Evolutionary conservation across 192 early-diverging fungal genomes (phyloP), one percentile per base, ranked within the genome.

Genomic region (Backusella mclennaniae): DNA sequence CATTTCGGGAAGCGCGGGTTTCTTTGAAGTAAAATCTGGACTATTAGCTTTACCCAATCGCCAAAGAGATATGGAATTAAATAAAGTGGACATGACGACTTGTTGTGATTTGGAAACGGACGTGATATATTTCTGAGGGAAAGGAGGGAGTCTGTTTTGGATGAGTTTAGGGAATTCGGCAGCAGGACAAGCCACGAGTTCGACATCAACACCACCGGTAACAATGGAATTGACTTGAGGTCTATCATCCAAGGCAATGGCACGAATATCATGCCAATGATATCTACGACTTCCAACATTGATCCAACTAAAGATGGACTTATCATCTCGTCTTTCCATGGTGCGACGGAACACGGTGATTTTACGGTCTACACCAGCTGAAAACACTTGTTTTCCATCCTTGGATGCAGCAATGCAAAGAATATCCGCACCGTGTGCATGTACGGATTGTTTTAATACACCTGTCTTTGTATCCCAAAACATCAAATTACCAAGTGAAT

Each of bases 211-310:
- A 74, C 96, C 96, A 63, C 96, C 97, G 49, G 95, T 92, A 44
- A 97, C 90, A 46, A 99, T 78, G 11, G 91, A 80, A 36, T 94
- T 90, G 36, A 89, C 83, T 15, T 85, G 82, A 44, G 89, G 83
- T 68, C 84, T 85, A 66, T 96, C 94, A 78, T 93, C 86, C 38
- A 96, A 85, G 1, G 92, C 92, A 26, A 99, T 73, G 23, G 96
- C 93, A 33, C 95, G 90, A 39, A 99, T 95, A 80, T 99, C 97
- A 80, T 99, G 96, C 17, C 93, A 93, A 82, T 99, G 97, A 84
- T 93, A 97, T 71, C 95, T 90, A 67, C 95, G 90, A 74, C 92
- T 90, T 15, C 94, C 95, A n/a, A 93, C 84, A 46, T 93, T 77
- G 26, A 97, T 86, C 96, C 96, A 99, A 33, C 90, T 84, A 71